These are phyloP conservation scores for Globisporangium cylindrosporum DNA, from an alignment of 352 stramenopile genomes.

Conservation along the genomic window DNA sequence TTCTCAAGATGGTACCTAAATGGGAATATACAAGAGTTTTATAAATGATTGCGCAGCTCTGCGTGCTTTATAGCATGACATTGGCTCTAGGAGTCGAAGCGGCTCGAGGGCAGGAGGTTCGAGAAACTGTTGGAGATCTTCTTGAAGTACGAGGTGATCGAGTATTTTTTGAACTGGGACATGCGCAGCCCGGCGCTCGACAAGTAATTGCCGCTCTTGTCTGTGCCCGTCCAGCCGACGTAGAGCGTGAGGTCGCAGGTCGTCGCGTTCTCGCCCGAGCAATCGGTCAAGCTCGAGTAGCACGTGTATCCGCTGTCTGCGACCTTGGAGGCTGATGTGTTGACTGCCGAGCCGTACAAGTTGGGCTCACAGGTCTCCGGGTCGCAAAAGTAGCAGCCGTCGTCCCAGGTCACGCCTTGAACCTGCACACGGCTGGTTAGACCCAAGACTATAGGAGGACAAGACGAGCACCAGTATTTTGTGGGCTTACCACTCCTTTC, in stretches of 20 bases:
- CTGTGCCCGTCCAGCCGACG: constrained; percentile 77
- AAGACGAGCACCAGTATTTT: background rate
- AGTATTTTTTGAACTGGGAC: constrained; percentile 85
- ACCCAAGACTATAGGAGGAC: background rate
- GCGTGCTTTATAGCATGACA: background rate
- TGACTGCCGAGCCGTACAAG: constrained; percentile 50
- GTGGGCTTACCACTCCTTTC: constrained; percentile 41
- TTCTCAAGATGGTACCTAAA: background rate
- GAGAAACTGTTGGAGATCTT: constrained; percentile 57
- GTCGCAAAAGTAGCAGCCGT: constrained; percentile 77
- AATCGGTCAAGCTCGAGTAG: constrained; percentile 41
- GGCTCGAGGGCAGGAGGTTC: constrained; percentile 42
- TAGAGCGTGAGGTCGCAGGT: constrained; percentile 73
- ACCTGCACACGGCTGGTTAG: constrained; percentile 22
- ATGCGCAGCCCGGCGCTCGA: constrained; percentile 73
- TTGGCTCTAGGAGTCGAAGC: constrained; percentile 30
- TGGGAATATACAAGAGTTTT: constrained; percentile 6
- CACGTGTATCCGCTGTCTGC: constrained; percentile 60
- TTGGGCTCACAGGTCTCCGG: constrained; percentile 62
- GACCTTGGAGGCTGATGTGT: constrained; percentile 44
- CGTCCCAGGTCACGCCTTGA: constrained; percentile 78
- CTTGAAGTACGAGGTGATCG: constrained; percentile 73
- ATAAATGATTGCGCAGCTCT: background rate
- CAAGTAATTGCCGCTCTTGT: constrained; percentile 76
- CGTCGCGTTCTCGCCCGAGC: constrained; percentile 36